Base-by-base conservation (phyloP, 2,329 filamentous ascomycete species). In the Dactylella cylindrospora region DNA sequence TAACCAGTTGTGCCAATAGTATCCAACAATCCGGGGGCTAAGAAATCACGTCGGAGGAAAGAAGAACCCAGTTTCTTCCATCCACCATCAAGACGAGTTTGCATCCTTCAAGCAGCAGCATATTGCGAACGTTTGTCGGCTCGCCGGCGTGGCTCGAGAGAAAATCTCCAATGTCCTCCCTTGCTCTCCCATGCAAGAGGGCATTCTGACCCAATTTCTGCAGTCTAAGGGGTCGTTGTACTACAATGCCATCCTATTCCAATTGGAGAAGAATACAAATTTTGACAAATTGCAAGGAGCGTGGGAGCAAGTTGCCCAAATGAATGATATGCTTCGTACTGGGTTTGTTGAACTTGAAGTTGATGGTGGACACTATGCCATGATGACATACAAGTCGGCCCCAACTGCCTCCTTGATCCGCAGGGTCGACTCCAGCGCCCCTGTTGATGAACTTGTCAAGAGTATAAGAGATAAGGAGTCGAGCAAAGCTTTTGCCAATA, bases 121-220 rank as follows among this genome's bases (percentile, higher is more conserved):
- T 17, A 44, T n/a, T 15, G 36, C 70, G 41, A 38, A 65, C 2
- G 66, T 79, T 7, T 69, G 73, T 22, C 28, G 67, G 2, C 64
- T 67, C 2, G 66, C 73, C 5, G 64, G 52, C 1, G 64, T 79
- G 9, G 25, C 49, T 7, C 43, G 70, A 5, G 29, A 67, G 4
- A 46, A 73, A 0, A 66, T 88, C 1, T 78, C 85, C 65, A 74
- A 77, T 1, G 70, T 93, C 3, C 76, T 86, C 0, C 90, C 90
- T 0, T 95, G 88, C 70, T 95, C 90, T 0, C 78, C 85, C 0
- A 76, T 90, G 0, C 90, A 96, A 68, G 79, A 81, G 41, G 88
- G 87, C 0, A 90, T 96, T 80, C 71, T 95, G 43, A 83, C 83
- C 0, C 82, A 88, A 13, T 94, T 86, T 65, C 70, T 86, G 13